Evolutionary conservation across 1,284 basidiomycete species (phyloP).

Genomic region (Trametes hirsuta): DNA sequence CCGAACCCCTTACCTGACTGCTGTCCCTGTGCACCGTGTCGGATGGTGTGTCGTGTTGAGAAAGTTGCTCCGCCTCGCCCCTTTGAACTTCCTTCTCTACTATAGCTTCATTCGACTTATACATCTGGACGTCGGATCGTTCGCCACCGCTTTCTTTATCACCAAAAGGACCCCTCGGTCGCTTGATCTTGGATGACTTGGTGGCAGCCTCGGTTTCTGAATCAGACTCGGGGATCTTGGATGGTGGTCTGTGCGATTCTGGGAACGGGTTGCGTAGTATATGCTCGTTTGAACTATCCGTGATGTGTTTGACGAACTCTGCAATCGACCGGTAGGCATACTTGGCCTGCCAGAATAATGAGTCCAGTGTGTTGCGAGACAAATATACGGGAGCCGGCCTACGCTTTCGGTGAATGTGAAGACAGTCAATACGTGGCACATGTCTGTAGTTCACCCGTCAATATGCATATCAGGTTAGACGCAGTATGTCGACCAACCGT

Average conservation of each 20-base stretch:
- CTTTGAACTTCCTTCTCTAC: constrained; percentile 32
- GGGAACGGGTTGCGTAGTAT: constrained; percentile 50
- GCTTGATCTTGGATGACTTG: background rate
- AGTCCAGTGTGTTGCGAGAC: background rate
- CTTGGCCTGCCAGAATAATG: constrained; percentile 44
- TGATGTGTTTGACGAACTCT: constrained; percentile 59
- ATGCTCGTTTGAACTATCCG: constrained; percentile 39
- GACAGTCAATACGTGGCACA: constrained; percentile 72
- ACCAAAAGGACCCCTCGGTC: background rate
- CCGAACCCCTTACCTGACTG: constrained; percentile 7
- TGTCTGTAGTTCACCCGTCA: constrained; percentile 40
- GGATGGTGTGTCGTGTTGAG: constrained; percentile 1
- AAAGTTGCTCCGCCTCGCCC: constrained; percentile 22
- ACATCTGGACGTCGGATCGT: constrained; percentile 35
- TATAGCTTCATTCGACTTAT: constrained; percentile 36
- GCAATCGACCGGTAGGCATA: constrained; percentile 62
- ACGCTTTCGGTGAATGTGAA: constrained; percentile 71
- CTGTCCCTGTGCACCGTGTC: background rate
- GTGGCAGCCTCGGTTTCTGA: constrained; percentile 22
- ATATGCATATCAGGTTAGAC: background rate
- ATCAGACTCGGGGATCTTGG: constrained; percentile 29
- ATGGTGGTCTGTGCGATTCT: constrained; percentile 40
- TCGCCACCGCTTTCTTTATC: background rate
- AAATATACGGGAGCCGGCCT: constrained; percentile 21
- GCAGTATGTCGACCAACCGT: constrained; percentile 40